Conservation (phyloP, 768 basidiomycete genomes). For the Lanmaoa rubissima region DNA sequence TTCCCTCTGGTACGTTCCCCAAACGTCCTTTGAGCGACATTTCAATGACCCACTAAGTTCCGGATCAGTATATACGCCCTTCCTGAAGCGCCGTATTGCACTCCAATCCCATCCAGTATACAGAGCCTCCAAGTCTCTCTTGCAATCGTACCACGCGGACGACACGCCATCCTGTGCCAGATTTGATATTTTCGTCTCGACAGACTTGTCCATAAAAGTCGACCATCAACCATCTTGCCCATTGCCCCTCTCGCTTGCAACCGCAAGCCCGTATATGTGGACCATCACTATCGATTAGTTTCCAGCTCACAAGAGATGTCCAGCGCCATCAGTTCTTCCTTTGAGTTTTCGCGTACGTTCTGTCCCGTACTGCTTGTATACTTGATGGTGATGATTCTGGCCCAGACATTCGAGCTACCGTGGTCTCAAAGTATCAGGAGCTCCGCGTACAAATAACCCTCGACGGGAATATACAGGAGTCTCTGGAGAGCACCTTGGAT, state of each 20-base stretch:
- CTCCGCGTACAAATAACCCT: constrained; percentile 27
- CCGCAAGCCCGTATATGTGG: constrained; percentile 26
- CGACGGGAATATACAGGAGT: constrained; percentile 30
- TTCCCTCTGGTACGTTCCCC: constrained; percentile 25
- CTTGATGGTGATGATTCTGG: not conserved
- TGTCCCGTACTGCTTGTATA: not conserved
- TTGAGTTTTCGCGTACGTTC: constrained; percentile 28
- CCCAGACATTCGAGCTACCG: constrained; percentile 24
- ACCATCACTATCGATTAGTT: constrained; percentile 10
- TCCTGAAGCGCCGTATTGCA: constrained; percentile 9
- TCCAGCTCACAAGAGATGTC: constrained; percentile 17
- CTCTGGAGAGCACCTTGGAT: constrained; percentile 26
- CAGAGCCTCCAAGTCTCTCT: constrained; percentile 17
- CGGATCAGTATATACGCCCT: constrained; percentile 31
- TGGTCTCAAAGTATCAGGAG: constrained; percentile 23
- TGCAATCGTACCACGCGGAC: constrained; percentile 26
- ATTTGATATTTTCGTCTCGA: constrained; percentile 30
- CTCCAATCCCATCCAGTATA: constrained; percentile 21
- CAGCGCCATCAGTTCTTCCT: constrained; percentile 10
- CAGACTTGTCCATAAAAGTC: constrained; percentile 25
- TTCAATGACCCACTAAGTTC: constrained; percentile 30
- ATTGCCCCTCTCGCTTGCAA: constrained; percentile 31
- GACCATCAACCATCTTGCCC: constrained; percentile 28
- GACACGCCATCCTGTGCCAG: constrained; percentile 32
- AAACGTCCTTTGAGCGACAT: constrained; percentile 24